phyloP scores from a whole-genome alignment of 495 filamentous ascomycete genomes.

The Neurospora sp. region DNA sequence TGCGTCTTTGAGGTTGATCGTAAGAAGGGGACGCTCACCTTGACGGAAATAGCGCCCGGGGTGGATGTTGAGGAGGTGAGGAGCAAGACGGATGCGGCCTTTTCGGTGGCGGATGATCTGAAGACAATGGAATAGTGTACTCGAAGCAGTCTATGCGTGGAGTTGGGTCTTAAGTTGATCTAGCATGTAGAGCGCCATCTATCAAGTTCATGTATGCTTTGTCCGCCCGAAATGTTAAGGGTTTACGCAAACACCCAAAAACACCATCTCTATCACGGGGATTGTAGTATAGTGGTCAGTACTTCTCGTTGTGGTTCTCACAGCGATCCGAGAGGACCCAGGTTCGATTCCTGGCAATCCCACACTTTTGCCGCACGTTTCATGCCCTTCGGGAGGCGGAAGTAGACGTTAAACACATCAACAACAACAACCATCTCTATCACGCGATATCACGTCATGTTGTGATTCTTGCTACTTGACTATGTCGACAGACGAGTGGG shows the following conservation, averaged over 20 bases:
- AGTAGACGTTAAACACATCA: background rate
- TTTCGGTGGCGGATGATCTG: slow-evolving; percentile 38
- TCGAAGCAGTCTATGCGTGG: background rate
- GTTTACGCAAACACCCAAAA: background rate
- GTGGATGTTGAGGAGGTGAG: slow-evolving; percentile 43
- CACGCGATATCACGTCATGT: background rate
- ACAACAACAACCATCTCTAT: background rate
- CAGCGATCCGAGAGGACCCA: background rate
- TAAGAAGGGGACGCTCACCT: slow-evolving; percentile 35
- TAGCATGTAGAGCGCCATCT: background rate
- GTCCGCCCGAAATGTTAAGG: background rate
- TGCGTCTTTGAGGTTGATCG: slow-evolving; percentile 51
- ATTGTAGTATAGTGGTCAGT: background rate
- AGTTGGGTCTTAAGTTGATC: background rate
- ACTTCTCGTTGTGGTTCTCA: background rate
- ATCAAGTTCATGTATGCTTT: background rate
- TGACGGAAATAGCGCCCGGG: slow-evolving; percentile 47
- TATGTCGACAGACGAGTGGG: background rate
- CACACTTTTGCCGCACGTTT: background rate
- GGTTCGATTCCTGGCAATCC: background rate
- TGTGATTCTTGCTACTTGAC: background rate
- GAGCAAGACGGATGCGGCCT: slow-evolving; percentile 45
- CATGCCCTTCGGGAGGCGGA: background rate
- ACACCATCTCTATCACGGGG: background rate
- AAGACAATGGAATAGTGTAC: slow-evolving; percentile 32